Evolutionary conservation across 768 basidiomycete genomes (phyloP), one percentile per base, ranked within the genome.

Genomic region (Mycena leptocephala): DNA sequence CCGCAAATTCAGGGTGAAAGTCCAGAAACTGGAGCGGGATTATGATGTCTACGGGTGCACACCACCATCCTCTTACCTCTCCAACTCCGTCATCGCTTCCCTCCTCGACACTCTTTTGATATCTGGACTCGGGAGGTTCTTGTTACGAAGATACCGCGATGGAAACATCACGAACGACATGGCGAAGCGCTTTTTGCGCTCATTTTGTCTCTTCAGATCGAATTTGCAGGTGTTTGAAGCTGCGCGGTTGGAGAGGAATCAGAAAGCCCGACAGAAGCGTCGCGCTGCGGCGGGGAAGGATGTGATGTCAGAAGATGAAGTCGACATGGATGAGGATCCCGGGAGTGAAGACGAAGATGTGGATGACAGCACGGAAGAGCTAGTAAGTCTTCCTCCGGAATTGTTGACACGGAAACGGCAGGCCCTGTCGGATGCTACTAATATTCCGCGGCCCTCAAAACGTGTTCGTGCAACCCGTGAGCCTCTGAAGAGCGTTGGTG

Each of bases 81-180:
- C 73, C 0, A 55, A 67, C 61, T 28, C 58, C 58, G 22, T 51
- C 39, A 71, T 71, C 20, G 24, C 70, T 32, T 33, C 70, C 14
- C 56, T 71, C 16, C 70, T 71, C 70, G 70, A 71, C 70, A 59
- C 48, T 22, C 41, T 71, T n/a, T 61, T 1, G 18, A 30, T 22
- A 67, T 74, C 32, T 46, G 30, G 53, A 43, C 73, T 3, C 53
- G 11, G 20, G 55, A 56, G 22, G 56, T 35, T 46, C 51, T 74
- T 9, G 32, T 35, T 41, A 35, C 39, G 22, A 63, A 26, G 16
- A 56, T 61, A 16, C 58, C 73, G 8, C 7, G 7, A 22, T 74
- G 73, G 73, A 35, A 58, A n/a, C 48, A 58, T 46, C 55, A 68
- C 58, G 53, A 53, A 22, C 65, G 73, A 26, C 73, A 74, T 26